Evolutionary conservation across 2,329 filamentous ascomycete genomes (phyloP), one percentile per base, ranked within the genome.

Genomic region (Sporothrix brunneoviolacea): DNA sequence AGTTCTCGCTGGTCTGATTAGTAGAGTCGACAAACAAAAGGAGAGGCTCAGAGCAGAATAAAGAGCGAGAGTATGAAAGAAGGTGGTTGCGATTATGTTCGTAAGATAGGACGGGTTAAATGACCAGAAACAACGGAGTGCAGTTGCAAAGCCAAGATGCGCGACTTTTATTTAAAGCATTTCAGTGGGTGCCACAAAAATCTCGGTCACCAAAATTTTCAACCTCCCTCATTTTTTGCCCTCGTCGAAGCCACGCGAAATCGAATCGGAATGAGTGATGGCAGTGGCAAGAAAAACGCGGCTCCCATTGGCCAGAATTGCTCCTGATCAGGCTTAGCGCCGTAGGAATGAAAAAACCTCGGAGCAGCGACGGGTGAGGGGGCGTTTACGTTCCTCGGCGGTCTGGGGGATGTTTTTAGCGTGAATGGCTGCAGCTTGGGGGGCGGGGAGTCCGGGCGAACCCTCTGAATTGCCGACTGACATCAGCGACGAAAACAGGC

Each of bases 241-340:
- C 19, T 33, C 47, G 16, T 47, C 37, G 27, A 41, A 52, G 54
- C 42, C 36, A 50, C 51, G 53, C 59, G 59, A 60, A 60, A 58
- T 59, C 55, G 57, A 54, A 60, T 59, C 59, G 59, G 58, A 56
- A 57, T 36, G 42, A 21, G 28, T 38, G 15, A 16, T 42, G 37
- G 48, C 22, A 22, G 55, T 51, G 54, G 55, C 48, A 39, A 54
- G 38, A 49, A 43, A 49, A 48, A 41, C 45, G 35, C 39, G 16
- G n/a, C 22, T 39, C 9, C 42, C 12, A 48, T 56, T 57, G 52
- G 52, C 33, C 47, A 15, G 16, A 19, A 15, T 2, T 8, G 13
- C 4, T 18, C 49, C 38, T 4, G 5, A 45, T 45, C 3, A 4
- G 40, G 53, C 4, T 41, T 52, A 54, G 50, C 22, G 39, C 19